phyloP scores from a whole-genome alignment of 495 filamentous ascomycete species.

The Hypoxylon fragiforme region DNA sequence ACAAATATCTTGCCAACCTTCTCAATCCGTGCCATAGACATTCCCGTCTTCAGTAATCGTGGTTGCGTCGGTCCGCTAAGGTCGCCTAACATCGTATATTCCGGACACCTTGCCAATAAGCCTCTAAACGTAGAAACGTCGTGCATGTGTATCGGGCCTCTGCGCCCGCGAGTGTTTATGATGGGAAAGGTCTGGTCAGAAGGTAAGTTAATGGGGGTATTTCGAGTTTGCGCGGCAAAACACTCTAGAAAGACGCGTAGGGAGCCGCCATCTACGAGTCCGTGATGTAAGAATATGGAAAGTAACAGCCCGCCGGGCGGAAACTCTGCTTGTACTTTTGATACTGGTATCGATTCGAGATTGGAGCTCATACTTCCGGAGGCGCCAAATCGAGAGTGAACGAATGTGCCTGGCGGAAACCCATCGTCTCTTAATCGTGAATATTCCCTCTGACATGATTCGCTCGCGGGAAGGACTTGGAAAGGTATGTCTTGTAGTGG shows the following conservation, averaged over 20 bases:
- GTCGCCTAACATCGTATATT: slow-evolving; percentile 37
- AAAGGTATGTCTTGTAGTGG: slow-evolving; percentile 36
- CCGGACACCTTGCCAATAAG: slow-evolving; percentile 32
- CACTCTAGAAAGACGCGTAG: slow-evolving; percentile 56
- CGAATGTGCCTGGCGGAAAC: slow-evolving; percentile 39
- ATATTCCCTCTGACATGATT: slow-evolving; percentile 29
- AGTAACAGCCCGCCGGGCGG: slow-evolving; percentile 39
- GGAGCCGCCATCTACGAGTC: slow-evolving; percentile 46
- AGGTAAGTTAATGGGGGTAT: slow-evolving; percentile 20
- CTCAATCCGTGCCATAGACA: slow-evolving; percentile 29
- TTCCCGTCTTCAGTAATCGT: slow-evolving; percentile 21
- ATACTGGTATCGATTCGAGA: slow-evolving; percentile 35
- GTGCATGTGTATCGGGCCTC: slow-evolving; percentile 20
- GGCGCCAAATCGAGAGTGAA: slow-evolving; percentile 27
- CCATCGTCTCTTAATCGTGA: slow-evolving; percentile 29
- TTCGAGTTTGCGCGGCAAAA: slow-evolving; percentile 40
- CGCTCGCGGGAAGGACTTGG: slow-evolving; percentile 23
- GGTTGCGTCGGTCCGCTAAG: slow-evolving; percentile 39
- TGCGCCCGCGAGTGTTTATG: slow-evolving; percentile 17
- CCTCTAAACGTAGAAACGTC: slow-evolving; percentile 23
- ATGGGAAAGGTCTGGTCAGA: slow-evolving; percentile 33
- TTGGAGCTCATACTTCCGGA: slow-evolving; percentile 19
- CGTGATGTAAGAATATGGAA: slow-evolving; percentile 42
- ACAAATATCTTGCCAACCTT: slow-evolving; percentile 43
- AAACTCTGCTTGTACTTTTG: slow-evolving; percentile 38